Evolutionary conservation across 768 basidiomycete genomes (phyloP), one percentile per base, ranked within the genome.

Genomic region (Tricholomella constricta): DNA sequence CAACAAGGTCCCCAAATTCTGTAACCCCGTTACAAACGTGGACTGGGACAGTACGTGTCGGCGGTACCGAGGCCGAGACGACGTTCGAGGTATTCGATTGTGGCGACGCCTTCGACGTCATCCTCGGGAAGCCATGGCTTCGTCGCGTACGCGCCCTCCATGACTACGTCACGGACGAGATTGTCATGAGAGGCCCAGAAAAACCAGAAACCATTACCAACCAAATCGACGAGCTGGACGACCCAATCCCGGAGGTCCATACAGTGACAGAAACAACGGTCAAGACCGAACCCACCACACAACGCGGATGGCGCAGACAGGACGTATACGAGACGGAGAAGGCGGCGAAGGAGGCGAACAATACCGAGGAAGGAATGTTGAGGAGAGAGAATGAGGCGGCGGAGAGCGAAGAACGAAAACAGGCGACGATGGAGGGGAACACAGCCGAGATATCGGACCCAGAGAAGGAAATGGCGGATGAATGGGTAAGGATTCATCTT

Each of bases 121-220:
- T 69, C 0, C 56, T 71, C 6, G 67, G 69, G n/a, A 71, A 71
- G 49, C 68, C 65, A 1, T 43, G 61, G 12, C 58, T 71, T 1
- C 42, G 55, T 23, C 31, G 29, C 11, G 62, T 68, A 32, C 6
- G 52, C 12, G 64, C 59, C 2, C 23, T 62, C 2, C 68, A 68
- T 17, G 59, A 68, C 22, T 69, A 67, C 23, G 44, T 23, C 0
- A 34, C 31, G 8, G 60, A 63, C 32, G 31, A n/a, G 20, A 41
- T 63, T 14, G 29, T 35, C 20, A 7, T 52, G 41, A n/a, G 36
- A 9, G 49, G 37, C 1, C 29, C 17, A 6, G 8, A n/a, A 6
- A 19, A 4, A 6, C 7, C 22, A 22, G 42, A 27, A 26, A 11
- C 27, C 9, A 27, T 43, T 14, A n/a, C 12, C 14, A 15, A 43